Evolutionary conservation across 345 rosid species (phyloP), one percentile per base, ranked within the genome.

Genomic region (Lepidium didymum): DNA sequence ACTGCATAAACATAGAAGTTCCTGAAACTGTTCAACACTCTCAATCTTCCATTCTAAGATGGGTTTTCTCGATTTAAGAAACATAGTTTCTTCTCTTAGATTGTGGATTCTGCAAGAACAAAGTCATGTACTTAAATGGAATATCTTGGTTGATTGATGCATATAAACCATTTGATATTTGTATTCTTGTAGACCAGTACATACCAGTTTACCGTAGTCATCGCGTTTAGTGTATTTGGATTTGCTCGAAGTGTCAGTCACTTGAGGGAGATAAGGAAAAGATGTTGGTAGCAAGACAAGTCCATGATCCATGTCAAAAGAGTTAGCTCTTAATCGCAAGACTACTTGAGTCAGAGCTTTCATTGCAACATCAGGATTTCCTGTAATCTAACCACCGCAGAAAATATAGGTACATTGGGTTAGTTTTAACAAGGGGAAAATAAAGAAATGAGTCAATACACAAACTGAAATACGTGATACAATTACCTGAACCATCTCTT

Each of bases 401-500:
- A 56, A 44, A n/a, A 50, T 41, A 63, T 13, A 10, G 3, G 2
- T 27, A 27, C 14, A 35, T 40, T 10, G 31, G 19, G 7, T 51
- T 58, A 67, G 54, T 59, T 45, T 27, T 25, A 53, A 34, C 36
- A 46, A 53, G 40, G 9, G 21, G 34, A 60, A 19, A 34, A 33
- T 18, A 21, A 7, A 11, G n/a, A 59, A 19, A 45, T 21, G 5
- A 10, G 34, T 37, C 15, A 29, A 56, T 47, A 12, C 2, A 57
- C 49, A 52, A 47, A 7, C 40, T 2, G 11, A 23, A 29, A 41
- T 11, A 8, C 18, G 19, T 62, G 23, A 33, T 47, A 18, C 3
- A 35, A 4, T 25, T 62, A 86, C 91, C 88, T 77, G 91, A 72
- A 86, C 91, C 91, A 86, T 86, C 68, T 86, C 88, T 34, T 86